Base-by-base conservation (phyloP, 1,139 yeast genomes). In the Pneumocystis jirovecii region DNA sequence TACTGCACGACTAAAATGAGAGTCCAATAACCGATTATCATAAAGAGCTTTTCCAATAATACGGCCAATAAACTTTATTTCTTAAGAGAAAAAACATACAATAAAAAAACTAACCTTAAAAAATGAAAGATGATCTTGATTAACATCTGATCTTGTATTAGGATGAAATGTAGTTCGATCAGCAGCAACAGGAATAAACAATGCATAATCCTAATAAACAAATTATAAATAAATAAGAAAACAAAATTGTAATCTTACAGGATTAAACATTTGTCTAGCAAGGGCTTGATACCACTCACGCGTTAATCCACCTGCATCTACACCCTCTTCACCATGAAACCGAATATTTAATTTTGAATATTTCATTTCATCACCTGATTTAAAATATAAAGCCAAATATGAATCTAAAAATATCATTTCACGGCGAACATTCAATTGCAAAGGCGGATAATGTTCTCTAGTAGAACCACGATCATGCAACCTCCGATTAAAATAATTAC, bases 231-330 rank as follows among this genome's bases (percentile, higher is more conserved):
- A 50, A 50, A 2, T 50, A 50, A 25, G 10, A 8, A 12, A 50
- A 17, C 15, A 50, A 50, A 3, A 50, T 21, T 12, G 25, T 50
- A 50, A 8, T 7, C 34, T 12, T 25, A 50, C 57, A 0, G 98
- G 96, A 73, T 93, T 91, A 76, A 93, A 90, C 89, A 95, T 91
- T 75, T 93, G 97, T 68, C 97, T 80, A 0, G 97, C 86, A 66
- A 95, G 77, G 10, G 91, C 96, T 74, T 90, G 97, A 73, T 86
- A 91, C 98, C 98, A 95, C 75, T 95, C 99, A 72, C 98, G 81
- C 0, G 97, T 89, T 31, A 95, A 86, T 64, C 99, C 99, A 71
- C 99, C 99, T 1, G 97, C 98, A 79, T 95, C 99, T 64, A 93
- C 89, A 70, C 98, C 99, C 67, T 88, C 87, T 74, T 95, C 99